phyloP scores from a whole-genome alignment of 331 rosid genomes.

The Acacia concinna region DNA sequence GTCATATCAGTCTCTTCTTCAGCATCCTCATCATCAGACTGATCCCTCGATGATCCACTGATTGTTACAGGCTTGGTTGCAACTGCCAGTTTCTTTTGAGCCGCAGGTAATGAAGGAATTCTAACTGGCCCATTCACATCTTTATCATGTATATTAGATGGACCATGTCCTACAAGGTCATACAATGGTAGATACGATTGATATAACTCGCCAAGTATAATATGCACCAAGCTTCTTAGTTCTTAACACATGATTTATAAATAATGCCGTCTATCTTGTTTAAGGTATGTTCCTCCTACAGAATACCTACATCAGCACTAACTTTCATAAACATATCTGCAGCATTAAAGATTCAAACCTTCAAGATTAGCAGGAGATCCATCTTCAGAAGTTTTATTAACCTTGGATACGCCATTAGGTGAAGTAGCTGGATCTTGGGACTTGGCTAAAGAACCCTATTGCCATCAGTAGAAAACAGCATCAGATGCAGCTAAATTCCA shows the following conservation, averaged over 20 bases:
- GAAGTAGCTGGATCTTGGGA: conserved; percentile 52
- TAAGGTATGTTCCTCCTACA: background rate
- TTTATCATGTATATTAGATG: conserved; percentile 63
- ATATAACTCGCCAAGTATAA: conserved; percentile 24
- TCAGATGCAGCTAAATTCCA: conserved; percentile 27
- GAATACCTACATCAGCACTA: conserved; percentile 16
- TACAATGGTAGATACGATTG: conserved; percentile 3
- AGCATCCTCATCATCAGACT: conserved; percentile 76
- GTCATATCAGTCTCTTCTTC: conserved; percentile 75
- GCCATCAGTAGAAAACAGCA: conserved; percentile 29
- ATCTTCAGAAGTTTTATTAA: conserved; percentile 43
- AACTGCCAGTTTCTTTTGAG: conserved; percentile 48
- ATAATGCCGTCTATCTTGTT: conserved; percentile 16
- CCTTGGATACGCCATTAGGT: conserved; percentile 55
- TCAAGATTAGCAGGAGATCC: conserved; percentile 52
- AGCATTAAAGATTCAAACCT: conserved; percentile 60
- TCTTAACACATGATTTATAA: background rate
- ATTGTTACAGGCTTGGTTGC: conserved; percentile 50
- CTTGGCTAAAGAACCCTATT: conserved; percentile 58
- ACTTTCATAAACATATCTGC: background rate
- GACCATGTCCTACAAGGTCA: conserved; percentile 52
- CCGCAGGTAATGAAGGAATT: conserved; percentile 45
- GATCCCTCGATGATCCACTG: conserved; percentile 93
- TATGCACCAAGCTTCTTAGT: background rate
- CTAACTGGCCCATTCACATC: conserved; percentile 49